Conservation (phyloP, 2,329 filamentous ascomycete species). For the Sclerotinia sclerotiorum region DNA sequence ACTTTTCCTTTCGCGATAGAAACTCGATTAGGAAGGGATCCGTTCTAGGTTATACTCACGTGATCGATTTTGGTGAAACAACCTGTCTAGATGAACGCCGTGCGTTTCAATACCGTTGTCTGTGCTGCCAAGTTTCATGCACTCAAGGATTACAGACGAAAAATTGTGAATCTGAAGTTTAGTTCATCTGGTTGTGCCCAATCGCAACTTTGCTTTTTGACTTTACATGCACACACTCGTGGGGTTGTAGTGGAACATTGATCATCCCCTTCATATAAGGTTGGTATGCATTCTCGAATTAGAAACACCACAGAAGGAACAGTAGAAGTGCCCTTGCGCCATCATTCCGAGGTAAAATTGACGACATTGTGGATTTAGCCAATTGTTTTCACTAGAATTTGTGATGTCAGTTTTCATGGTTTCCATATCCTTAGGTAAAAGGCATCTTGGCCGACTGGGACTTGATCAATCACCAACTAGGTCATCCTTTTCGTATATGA, state of each 20-base stretch:
- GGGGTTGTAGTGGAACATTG: not conserved
- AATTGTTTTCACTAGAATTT: not conserved
- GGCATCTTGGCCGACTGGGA: not conserved
- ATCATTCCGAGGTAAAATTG: not conserved
- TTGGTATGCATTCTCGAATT: not conserved
- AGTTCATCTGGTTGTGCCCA: not conserved
- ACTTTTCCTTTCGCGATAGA: not conserved
- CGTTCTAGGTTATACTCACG: not conserved
- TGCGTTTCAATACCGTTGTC: constrained; percentile 1
- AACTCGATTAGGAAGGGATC: not conserved
- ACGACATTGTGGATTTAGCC: not conserved
- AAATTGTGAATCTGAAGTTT: not conserved
- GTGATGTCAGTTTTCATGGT: not conserved
- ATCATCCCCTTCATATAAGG: not conserved
- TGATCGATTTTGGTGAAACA: not conserved
- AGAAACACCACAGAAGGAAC: not conserved
- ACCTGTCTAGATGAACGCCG: not conserved
- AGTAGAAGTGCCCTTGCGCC: not conserved
- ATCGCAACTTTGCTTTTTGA: not conserved
- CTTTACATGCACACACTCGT: not conserved
- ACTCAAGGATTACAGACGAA: not conserved
- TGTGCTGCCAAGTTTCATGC: not conserved
- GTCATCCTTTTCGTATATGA: not conserved
- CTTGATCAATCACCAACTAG: not conserved
- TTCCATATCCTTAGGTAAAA: too few relatives aligned